These are phyloP conservation scores for Austroboletus sp. DNA, from an alignment of 1,284 basidiomycete species.

Conservation along the genomic window DNA sequence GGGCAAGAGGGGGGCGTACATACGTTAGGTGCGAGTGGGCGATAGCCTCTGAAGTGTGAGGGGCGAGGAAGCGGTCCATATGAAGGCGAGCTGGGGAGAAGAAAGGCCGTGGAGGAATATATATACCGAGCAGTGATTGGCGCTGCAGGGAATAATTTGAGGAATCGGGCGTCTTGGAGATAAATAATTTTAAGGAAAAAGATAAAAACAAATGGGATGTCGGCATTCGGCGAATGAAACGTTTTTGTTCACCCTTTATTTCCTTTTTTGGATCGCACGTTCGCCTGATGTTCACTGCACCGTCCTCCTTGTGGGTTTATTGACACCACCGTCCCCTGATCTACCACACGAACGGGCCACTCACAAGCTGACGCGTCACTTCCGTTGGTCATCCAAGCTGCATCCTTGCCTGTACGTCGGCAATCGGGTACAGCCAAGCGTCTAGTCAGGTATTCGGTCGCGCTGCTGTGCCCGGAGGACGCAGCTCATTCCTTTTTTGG, in stretches of 20 bases:
- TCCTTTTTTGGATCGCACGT: slow-evolving; percentile 21
- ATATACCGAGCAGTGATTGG: slow-evolving; percentile 11
- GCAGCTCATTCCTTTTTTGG: too few relatives aligned
- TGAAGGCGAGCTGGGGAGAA: neutral
- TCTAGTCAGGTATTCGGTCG: too few relatives aligned
- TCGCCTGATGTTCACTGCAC: too few relatives aligned
- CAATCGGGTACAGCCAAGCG: too few relatives aligned
- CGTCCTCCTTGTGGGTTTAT: too few relatives aligned
- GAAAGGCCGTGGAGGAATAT: slow-evolving; percentile 1
- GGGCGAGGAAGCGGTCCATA: slow-evolving; percentile 65
- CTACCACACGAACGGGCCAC: too few relatives aligned
- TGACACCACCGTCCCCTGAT: too few relatives aligned
- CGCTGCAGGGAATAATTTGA: slow-evolving; percentile 3
- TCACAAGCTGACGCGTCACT: too few relatives aligned
- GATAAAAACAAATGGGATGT: neutral
- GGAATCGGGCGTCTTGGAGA: slow-evolving; percentile 10
- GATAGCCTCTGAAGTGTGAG: slow-evolving; percentile 63
- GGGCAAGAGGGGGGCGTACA: slow-evolving; percentile 19
- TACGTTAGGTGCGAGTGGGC: slow-evolving; percentile 66
- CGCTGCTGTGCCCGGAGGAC: too few relatives aligned
- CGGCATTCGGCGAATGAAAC: slow-evolving; percentile 14
- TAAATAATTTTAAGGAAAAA: too few relatives aligned
- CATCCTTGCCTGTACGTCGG: too few relatives aligned
- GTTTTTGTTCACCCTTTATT: slow-evolving; percentile 1
- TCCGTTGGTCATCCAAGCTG: too few relatives aligned